Base-by-base conservation (phyloP, 805 yeast species). In the Osmozyma mogii region DNA sequence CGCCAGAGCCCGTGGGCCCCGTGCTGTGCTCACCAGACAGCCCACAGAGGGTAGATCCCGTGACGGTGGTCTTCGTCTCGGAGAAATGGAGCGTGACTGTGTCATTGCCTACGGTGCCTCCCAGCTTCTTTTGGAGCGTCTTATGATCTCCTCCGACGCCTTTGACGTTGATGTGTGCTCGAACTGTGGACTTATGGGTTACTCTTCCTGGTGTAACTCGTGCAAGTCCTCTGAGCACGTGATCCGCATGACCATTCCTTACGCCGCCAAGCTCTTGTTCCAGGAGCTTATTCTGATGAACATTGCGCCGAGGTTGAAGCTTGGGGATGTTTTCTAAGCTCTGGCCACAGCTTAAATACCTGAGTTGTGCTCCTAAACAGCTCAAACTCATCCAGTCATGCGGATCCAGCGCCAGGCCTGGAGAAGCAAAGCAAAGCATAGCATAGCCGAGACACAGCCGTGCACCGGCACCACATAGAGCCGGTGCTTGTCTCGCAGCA, bases 61-160 rank as follows among this genome's bases (percentile, higher is more conserved):
- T 59, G 98, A 92, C 59, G 98, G 98, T 74, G 98, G 98, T 54
- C 72, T 92, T 54, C 80, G 98, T 68, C 72, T 92, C 56, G 98
- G 98, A 49, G 98, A 92, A 65, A 92, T 92, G 98, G 98, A 92
- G 58, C 82, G 98, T 61, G 98, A 92, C 67, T 92, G 98, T 79
- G 95, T 92, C 41, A 94, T 92, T 61, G 98, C 98, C 1, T 92
- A 92, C 49, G 98, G 98, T 50, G 98, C 98, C 1, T 37, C 45
- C 17, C 97, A 89, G 58, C 65, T 92, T 44, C 68, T 92, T 42
- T 64, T 92, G 38, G 98, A 92, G 60, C 77, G 98, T 58, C 70
- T 92, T 49, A 92, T 92, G 98, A 64, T 88, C 29, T 84, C 95
- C 30, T 88, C 97, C 0, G 98, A 92, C 65, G 97, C 96, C 0